Percentiles rank a stretch among this genome's conserved stretches.
Conservation (phyloP, 2,329 filamentous ascomycete genomes). For the Xylariales sp. region DNA sequence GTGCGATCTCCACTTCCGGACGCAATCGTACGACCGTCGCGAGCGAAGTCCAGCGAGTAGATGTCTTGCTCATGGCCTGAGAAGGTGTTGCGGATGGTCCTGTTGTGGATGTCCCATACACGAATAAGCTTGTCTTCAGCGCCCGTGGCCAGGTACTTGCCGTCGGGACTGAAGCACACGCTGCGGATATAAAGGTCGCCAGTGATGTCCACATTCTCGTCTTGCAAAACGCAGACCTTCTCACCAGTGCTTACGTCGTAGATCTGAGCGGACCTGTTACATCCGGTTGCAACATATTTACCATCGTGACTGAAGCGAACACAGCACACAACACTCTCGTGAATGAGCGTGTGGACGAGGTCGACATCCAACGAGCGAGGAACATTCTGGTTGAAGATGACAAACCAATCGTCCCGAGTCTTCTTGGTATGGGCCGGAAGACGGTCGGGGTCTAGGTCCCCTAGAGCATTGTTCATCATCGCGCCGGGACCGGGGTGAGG, state of each 20-base stretch:
- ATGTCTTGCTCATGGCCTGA: constrained; percentile 98
- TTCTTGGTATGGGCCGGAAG: constrained; percentile 85
- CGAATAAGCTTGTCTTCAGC: constrained; percentile 97
- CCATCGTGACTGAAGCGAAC: constrained; percentile 95
- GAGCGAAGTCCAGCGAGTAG: constrained; percentile 91
- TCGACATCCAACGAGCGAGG: constrained; percentile 89
- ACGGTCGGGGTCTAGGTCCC: constrained; percentile 81
- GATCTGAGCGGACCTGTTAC: constrained; percentile 98
- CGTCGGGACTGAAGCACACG: constrained; percentile 97
- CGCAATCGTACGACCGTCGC: constrained; percentile 89
- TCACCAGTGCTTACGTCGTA: constrained; percentile 86
- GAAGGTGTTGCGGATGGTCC: constrained; percentile 87
- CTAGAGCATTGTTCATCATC: constrained; percentile 60
- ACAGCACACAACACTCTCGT: constrained; percentile 97
- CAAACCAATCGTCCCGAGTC: constrained; percentile 88
- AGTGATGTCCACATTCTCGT: constrained; percentile 78
- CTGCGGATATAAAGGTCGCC: constrained; percentile 96
- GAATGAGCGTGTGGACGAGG: constrained; percentile 83
- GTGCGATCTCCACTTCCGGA: constrained; percentile 93
- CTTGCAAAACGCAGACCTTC: constrained; percentile 85
- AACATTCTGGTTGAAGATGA: constrained; percentile 90
- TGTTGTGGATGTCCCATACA: constrained; percentile 87
- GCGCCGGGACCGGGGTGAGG: constrained; percentile 39
- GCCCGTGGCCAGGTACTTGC: constrained; percentile 87
- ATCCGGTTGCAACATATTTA: constrained; percentile 92